Evolutionary conservation across 1,284 basidiomycete species (phyloP), one percentile per base, ranked within the genome.

Genomic region (Wallemia mellicola): DNA sequence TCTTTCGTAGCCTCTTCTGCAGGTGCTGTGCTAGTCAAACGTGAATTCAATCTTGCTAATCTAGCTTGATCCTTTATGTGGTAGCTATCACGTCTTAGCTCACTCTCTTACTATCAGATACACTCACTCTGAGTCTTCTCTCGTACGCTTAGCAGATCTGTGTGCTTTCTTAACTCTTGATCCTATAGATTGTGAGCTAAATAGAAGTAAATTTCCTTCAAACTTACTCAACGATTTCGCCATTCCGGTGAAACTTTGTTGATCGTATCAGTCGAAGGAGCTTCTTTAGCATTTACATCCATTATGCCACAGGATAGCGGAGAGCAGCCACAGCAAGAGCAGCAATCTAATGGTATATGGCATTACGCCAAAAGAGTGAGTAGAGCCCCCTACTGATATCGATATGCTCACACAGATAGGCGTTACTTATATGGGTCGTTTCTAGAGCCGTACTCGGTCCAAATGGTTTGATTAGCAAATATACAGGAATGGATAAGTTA

Each of bases 51-150:
- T 17, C 55, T 26, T 7, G 55, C 55, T 26, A 57, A 25, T 25
- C 55, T 26, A 14, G 55, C 55, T 27, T 26, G 25, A 25, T 57
- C 25, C 15, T 27, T 28, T 11, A 28, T 57, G 24, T 26, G 25
- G 55, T 57, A 57, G 14, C 54, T 55, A 24, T 55, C n/a, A 24
- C 25, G 22, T 24, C 7, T 5, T 22, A 14, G 5, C 7, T 22
- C 7, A 26, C 14, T 24, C 11, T 55, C 54, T 26, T 7, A 22
- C n/a, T 24, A 11, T 55, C 30, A 32, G 19, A 32, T 32, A 9
- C 54, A 55, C 54, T 11, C 54, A 55, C 54, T 26, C 55, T 14
- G 55, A 57, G 22, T 57, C 55, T n/a, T 57, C 55, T n/a, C 55
- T 57, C 15, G 5, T 28, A 57, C 55, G 55, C 55, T 57, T 57